Evolutionary conservation across 2,329 filamentous ascomycete species (phyloP).

Genomic region (Claviceps monticola): DNA sequence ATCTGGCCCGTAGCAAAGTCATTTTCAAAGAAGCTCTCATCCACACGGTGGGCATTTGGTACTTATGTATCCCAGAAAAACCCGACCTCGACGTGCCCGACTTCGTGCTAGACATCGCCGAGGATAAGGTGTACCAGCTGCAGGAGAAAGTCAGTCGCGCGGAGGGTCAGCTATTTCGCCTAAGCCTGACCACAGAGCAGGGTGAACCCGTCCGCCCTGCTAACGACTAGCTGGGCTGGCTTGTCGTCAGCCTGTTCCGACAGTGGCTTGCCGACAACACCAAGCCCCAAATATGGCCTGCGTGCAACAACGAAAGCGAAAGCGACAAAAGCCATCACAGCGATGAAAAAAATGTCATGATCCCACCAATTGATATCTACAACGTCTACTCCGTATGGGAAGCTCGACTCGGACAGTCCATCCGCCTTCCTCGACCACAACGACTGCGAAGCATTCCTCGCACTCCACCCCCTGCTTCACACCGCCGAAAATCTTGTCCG

Average conservation of each 20-base stretch:
- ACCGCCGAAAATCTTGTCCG: slow-evolving; percentile 71
- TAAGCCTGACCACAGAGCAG: slow-evolving; percentile 62
- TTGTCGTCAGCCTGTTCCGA: slow-evolving; percentile 73
- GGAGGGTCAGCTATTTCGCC: slow-evolving; percentile 68
- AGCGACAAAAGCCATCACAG: too few relatives aligned
- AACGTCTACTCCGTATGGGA: too few relatives aligned
- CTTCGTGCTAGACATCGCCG: slow-evolving; percentile 72
- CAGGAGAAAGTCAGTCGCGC: slow-evolving; percentile 69
- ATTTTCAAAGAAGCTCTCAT: slow-evolving; percentile 81
- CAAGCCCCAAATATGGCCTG: slow-evolving; percentile 44
- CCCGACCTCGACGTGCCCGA: slow-evolving; percentile 61
- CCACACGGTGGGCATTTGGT: slow-evolving; percentile 92
- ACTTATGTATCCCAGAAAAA: slow-evolving; percentile 58
- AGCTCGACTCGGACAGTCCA: slow-evolving; percentile 23
- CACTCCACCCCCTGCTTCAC: slow-evolving; percentile 70
- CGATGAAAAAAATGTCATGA: too few relatives aligned
- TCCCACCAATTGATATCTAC: too few relatives aligned
- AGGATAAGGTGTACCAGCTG: slow-evolving; percentile 88
- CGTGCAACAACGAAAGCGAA: slow-evolving; percentile 11
- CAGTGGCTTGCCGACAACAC: slow-evolving; percentile 92
- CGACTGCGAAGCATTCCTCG: slow-evolving; percentile 82
- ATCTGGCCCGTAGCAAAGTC: slow-evolving; percentile 67
- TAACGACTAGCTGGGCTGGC: slow-evolving; percentile 78
- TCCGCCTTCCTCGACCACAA: slow-evolving; percentile 65
- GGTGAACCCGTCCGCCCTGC: slow-evolving; percentile 72